Percentiles rank a stretch among this genome's conserved stretches.
phyloP scores from a whole-genome alignment of 2,329 filamentous ascomycete species.

The Trichoderma simmonsii region DNA sequence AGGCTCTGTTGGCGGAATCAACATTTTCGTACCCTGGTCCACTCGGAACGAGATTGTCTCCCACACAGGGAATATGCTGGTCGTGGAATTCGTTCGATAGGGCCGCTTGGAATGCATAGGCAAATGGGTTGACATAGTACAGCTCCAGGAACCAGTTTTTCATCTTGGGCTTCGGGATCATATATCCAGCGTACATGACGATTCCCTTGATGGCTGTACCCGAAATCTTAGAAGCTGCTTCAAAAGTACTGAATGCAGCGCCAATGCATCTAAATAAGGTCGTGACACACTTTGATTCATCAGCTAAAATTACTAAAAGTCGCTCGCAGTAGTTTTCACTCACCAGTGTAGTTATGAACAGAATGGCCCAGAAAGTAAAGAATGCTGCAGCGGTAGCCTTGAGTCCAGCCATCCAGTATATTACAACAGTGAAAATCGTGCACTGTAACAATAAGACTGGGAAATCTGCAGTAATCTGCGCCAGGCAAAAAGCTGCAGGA shows the following conservation, averaged over 20 bases:
- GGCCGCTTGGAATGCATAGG: neutral
- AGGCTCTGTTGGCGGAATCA: neutral
- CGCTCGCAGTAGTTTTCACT: neutral
- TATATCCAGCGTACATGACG: slow-evolving; percentile 62
- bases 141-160: slow-evolving; percentile 62
- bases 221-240: slow-evolving; percentile 56
- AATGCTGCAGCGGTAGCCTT: slow-evolving; percentile 50
- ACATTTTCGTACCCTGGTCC: neutral
- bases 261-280: slow-evolving; percentile 56
- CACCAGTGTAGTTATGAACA: neutral
- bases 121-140: slow-evolving; percentile 47
- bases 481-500: slow-evolving; percentile 57
- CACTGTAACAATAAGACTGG: slow-evolving; percentile 58
- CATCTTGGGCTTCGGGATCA: slow-evolving; percentile 61
- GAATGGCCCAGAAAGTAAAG: slow-evolving; percentile 59
- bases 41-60: neutral
- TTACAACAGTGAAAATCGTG: slow-evolving; percentile 52
- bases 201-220: slow-evolving; percentile 49
- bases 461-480: slow-evolving; percentile 53
- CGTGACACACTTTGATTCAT: slow-evolving; percentile 46
- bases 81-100: neutral
- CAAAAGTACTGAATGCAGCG: slow-evolving; percentile 54
- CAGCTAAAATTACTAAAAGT: neutral
- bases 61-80: neutral
- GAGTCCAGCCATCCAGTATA: slow-evolving; percentile 64